Conservation (phyloP, 768 basidiomycete species). For the Podaxis mareebaensis region DNA sequence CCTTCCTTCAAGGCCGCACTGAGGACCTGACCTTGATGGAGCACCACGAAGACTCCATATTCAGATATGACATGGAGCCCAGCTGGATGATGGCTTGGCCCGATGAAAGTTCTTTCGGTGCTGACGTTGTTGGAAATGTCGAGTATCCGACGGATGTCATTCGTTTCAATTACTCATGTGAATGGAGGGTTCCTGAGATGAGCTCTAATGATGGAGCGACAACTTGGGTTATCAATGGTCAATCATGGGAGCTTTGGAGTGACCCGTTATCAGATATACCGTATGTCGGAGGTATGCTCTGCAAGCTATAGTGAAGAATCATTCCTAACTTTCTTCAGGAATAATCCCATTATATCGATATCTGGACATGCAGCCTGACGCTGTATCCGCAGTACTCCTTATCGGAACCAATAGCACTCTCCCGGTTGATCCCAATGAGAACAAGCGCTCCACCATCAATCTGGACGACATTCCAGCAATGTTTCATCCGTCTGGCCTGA, state of each 20-base stretch:
- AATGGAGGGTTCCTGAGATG: not conserved
- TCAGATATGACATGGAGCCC: not conserved
- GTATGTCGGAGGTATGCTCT: not conserved
- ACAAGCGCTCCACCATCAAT: not conserved
- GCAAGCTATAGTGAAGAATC: not conserved
- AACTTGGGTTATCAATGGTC: not conserved
- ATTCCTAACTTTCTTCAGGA: not conserved
- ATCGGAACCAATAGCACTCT: constrained; percentile 4
- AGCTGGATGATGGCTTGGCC: constrained; percentile 3
- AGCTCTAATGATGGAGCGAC: not conserved
- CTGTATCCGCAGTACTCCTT: not conserved
- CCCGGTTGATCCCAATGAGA: not conserved
- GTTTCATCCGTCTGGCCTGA: not conserved
- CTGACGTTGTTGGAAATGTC: not conserved
- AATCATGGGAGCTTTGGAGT: not conserved
- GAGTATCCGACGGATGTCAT: constrained; percentile 5
- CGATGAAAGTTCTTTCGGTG: not conserved
- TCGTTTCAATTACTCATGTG: constrained; percentile 1
- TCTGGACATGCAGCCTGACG: not conserved
- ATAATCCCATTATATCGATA: not conserved
- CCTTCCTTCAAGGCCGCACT: not conserved
- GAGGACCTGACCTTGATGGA: not conserved
- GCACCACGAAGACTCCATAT: not conserved
- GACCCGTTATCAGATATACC: not conserved
- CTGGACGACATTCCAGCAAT: not conserved